Evolutionary conservation across 2,329 filamentous ascomycete species (phyloP), one percentile per base, ranked within the genome.

Genomic region (Aspergillus sp.): DNA sequence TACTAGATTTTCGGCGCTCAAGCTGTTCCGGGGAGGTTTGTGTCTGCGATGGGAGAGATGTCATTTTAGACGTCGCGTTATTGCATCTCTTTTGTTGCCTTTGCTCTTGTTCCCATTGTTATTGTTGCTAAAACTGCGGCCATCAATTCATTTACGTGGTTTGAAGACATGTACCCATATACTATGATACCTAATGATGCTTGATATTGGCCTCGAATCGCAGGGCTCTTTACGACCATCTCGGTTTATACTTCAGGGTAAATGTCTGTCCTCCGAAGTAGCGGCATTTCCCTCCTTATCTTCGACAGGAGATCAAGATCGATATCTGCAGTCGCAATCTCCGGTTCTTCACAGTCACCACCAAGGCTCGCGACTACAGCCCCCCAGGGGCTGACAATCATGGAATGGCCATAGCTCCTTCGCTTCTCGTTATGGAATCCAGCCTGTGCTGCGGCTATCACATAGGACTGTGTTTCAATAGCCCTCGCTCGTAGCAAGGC

Each of bases 341-440:
- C 60, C 5, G 68, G 61, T 33, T 68, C 63, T 17, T 55, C 43
- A 24, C 51, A 48, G 14, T 60, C 58, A n/a, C 67, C 64, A 39
- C 62, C 51, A 80, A 69, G 68, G 50, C 80, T 70, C 3, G 79
- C 71, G 25, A 85, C 53, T 1, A 95, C 72, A 35, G 74, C 71
- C 0, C 89, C 89, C 86, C 86, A 94, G 0, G 89, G 88, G 55
- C 84, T 80, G 15, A 95, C 71, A 29, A 93, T 81, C 65, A 93
- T 76, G 47, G 82, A 84, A 54, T 85, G 80, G 0, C 89, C 89
- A 61, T 91, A 94, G 58, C 84, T 93, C 16, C 74, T 71, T 36
- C 89, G 69, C 59, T 78, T 85, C 40, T 77, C 74, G 46, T 86
- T 86, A 53, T 81, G 86, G 24, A 66, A 57, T 1, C 86, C 88